Base-by-base conservation (phyloP, 2,329 filamentous ascomycete genomes). In the Stachybotrys echinatus region DNA sequence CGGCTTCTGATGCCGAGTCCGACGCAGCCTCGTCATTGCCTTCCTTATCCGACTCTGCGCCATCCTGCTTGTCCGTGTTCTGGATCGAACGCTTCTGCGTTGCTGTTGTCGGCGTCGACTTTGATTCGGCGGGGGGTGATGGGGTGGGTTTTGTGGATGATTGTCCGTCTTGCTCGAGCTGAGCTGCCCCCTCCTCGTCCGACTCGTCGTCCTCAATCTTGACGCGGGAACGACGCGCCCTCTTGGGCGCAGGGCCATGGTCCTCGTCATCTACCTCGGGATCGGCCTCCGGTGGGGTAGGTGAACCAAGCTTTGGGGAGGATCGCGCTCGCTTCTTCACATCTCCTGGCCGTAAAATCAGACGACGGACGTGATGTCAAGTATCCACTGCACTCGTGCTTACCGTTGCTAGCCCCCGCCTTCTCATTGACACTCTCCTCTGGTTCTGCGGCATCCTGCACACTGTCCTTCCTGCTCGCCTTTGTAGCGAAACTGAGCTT, bases 401-500 rank as follows among this genome's bases (percentile, higher is more conserved):
- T 53, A 74, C 73, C 73, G 54, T 69, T 67, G 21, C 64, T 63
- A 4, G 69, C 58, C 55, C 68, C 63, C 5, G 64, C 60, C 42
- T 73, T 70, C 52, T 73, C 70, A 48, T 73, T 71, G 6, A 60
- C 55, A 45, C 57, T 65, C 39, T 40, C 60, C 47, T 61, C 57
- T 48, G 56, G 57, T 8, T 62, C 62, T 14, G 49, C 55, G 5
- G 61, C 58, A 22, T 65, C 60, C 44, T 68, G 58, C 18, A 65
- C 63, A 12, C 64, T 54, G 47, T 68, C 65, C 44, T 64, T 54
- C 57, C 70, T 71, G 53, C 68, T 69, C 47, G 67, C 63, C 62
- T 81, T 83, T 45, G 82, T 84, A 34, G 84, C 83, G 62, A 95
- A 95, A 0, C 87, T 79, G 38, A 95, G 73, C 58, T 85, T 94